Evolutionary conservation across 306 rosid genomes (phyloP), one percentile per base, ranked within the genome.

Genomic region (Acacia melanoxylon): DNA sequence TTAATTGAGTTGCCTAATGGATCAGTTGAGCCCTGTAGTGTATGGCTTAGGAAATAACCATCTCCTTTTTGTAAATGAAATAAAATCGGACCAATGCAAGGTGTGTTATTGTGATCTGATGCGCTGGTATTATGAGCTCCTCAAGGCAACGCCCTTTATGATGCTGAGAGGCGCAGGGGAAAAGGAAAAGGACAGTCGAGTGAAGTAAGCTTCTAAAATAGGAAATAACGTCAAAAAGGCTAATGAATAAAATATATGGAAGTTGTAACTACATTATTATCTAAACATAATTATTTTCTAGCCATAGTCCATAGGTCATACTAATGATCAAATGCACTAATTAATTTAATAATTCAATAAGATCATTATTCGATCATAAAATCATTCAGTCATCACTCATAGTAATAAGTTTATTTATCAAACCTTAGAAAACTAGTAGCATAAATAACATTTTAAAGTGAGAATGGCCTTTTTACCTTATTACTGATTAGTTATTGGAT

Each of bases 41-140:
- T 56, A 72, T 22, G 7, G 42, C 52, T 76, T 29, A 78, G 16
- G 40, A 85, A 54, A 80, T 48, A 46, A 80, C 16, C 31, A 63
- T 80, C 48, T n/a, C 8, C 75, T 70, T n/a, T 86, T 72, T 10
- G 45, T 41, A 74, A 48, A 68, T 51, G 72, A 48, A 83, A 62
- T 70, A 20, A 33, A 48, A 76, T 52, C n/a, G 69, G 69, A 72
- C 66, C n/a, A 45, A 70, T 75, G n/a, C 70, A 65, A 77, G 20
- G 22, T 44, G 54, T 78, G 27, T 72, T 81, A 45, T 80, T 71
- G 10, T 68, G 78, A 66, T 83, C 59, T 3, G 33, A 22, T 77
- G 76, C 75, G 37, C 61, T 44, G 66, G 46, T 17, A 24, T 56
- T 46, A 66, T 63, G 63, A 71, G 59, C 74, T 66, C 14, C 67